Evolutionary conservation across 257 asterid genomes (phyloP).

Genomic region (Solanum sejunctum): DNA sequence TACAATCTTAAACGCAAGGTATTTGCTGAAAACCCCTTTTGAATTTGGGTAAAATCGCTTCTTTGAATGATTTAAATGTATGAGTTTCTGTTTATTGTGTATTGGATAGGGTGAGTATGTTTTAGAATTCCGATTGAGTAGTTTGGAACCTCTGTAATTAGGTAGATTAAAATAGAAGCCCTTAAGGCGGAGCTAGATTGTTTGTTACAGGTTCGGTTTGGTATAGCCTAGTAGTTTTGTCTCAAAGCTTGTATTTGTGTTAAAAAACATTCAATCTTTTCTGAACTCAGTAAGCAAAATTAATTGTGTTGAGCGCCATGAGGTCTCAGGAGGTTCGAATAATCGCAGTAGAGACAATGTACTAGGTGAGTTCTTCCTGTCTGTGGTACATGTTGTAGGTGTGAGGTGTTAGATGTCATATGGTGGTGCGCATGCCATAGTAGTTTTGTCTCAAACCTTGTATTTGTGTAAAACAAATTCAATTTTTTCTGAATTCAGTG

Average conservation of each 20-base stretch:
- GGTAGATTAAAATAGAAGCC: not conserved
- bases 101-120: not conserved
- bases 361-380: too few relatives aligned
- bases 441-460: too few relatives aligned
- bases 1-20: slow-evolving; percentile 98
- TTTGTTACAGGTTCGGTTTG: not conserved
- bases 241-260: not conserved
- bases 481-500: not conserved
- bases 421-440: not conserved
- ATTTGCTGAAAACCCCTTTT: not conserved
- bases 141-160: not conserved
- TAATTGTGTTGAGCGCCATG: not conserved
- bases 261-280: not conserved
- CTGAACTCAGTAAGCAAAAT: not conserved
- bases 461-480: too few relatives aligned
- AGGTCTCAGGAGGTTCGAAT: not conserved
- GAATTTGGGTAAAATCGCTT: not conserved
- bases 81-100: not conserved
- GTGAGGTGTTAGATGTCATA: not conserved
- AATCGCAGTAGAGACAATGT: not conserved
- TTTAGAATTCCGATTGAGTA: not conserved
- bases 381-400: not conserved
- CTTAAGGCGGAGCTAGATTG: not conserved
- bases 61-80: not conserved
- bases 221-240: not conserved